Conservation (phyloP, 768 basidiomycete species). For the Suillus hirtellus region DNA sequence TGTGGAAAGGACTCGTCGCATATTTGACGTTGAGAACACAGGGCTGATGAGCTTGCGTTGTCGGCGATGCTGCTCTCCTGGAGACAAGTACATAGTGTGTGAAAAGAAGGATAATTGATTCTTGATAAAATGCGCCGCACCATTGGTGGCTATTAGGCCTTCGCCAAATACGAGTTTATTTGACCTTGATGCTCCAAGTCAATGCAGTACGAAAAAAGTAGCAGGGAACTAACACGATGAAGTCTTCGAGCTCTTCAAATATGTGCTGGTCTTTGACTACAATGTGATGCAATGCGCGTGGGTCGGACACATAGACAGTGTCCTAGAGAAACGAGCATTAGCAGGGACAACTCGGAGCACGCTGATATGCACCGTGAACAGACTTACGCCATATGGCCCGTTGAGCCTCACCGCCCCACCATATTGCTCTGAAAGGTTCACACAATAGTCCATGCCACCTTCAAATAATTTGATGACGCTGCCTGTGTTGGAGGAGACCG, state of each 20-base stretch:
- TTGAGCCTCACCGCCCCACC: conserved; percentile 46
- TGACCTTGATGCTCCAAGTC: not conserved
- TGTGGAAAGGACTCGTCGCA: conserved; percentile 34
- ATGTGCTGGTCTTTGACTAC: conserved; percentile 48
- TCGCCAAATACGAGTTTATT: not conserved
- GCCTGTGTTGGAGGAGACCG: too few species aligned
- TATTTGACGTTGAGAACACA: conserved; percentile 41
- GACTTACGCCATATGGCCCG: conserved; percentile 47
- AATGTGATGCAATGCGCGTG: conserved; percentile 48
- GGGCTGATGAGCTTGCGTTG: conserved; percentile 47
- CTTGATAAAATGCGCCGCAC: not conserved
- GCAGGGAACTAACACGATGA: conserved; percentile 41
- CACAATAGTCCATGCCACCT: conserved; percentile 38
- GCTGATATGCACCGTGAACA: not conserved
- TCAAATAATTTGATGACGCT: too few species aligned
- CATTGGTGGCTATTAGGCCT: not conserved
- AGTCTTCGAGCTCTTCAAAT: conserved; percentile 47
- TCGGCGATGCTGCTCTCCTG: conserved; percentile 42
- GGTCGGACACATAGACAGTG: conserved; percentile 51
- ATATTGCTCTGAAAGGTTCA: conserved; percentile 27
- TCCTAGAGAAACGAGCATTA: conserved; percentile 18
- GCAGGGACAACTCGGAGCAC: not conserved
- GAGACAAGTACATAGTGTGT: not conserved
- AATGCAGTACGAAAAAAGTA: not conserved
- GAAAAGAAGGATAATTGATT: conserved; percentile 2